phyloP scores from a whole-genome alignment of 441 rosid species.

The Euphorbia corollata region DNA sequence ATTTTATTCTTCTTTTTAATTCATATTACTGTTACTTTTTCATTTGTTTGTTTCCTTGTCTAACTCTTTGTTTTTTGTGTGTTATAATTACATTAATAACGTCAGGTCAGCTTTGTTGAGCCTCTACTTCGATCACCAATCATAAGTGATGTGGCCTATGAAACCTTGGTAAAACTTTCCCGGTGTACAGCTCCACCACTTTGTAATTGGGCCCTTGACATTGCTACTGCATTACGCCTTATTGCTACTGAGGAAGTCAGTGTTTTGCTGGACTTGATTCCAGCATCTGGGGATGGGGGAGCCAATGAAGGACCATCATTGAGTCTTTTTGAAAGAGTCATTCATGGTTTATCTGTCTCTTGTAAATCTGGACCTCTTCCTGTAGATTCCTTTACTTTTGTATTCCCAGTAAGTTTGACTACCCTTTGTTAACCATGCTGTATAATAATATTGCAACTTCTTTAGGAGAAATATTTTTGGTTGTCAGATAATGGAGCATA shows the following conservation, averaged over 20 bases:
- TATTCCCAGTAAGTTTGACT: slow-evolving; percentile 72
- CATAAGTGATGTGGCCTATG: slow-evolving; percentile 71
- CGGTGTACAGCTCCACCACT: slow-evolving; percentile 78
- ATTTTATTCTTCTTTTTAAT: not conserved
- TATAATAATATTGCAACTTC: not conserved
- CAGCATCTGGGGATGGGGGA: slow-evolving; percentile 45
- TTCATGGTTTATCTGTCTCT: slow-evolving; percentile 61
- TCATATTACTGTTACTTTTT: not conserved
- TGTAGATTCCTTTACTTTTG: slow-evolving; percentile 84
- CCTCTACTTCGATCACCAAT: slow-evolving; percentile 80
- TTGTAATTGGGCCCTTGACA: slow-evolving; percentile 92
- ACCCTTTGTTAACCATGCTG: too few species aligned
- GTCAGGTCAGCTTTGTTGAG: slow-evolving; percentile 79
- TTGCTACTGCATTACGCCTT: slow-evolving; percentile 89
- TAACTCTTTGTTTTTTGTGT: slow-evolving; percentile 4
- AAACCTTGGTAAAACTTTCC: slow-evolving; percentile 79
- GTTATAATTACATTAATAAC: not conserved
- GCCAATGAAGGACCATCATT: slow-evolving; percentile 39
- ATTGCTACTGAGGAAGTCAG: slow-evolving; percentile 55
- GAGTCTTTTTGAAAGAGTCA: slow-evolving; percentile 80
- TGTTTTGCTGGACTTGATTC: slow-evolving; percentile 43
- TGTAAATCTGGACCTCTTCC: slow-evolving; percentile 95
- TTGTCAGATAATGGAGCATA: slow-evolving; percentile 80
- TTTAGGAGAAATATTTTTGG: not conserved
- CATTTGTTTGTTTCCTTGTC: not conserved